A percentile compares a stretch with the other conserved stretches of the same genome.
phyloP scores from a whole-genome alignment of 2,329 filamentous ascomycete species.

The Penicillium janthinellum region DNA sequence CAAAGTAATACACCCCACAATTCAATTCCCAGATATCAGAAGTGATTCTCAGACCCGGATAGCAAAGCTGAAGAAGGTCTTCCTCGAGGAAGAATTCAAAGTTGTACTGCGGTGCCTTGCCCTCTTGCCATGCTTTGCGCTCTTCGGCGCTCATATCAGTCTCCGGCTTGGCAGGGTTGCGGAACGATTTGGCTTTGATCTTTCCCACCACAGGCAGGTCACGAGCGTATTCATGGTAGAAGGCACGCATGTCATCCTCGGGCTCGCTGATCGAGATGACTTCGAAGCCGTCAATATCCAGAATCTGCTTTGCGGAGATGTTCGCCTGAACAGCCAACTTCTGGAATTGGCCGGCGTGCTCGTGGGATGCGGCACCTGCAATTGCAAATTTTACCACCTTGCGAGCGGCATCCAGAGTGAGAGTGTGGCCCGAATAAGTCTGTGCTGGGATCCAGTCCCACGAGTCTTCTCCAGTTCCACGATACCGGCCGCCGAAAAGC shows the following conservation, averaged over 20 bases:
- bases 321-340: conserved; percentile 35
- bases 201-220: conserved; percentile 56
- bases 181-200: conserved; percentile 55
- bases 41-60: conserved; percentile 66
- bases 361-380: conserved; percentile 48
- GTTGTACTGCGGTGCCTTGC: conserved; percentile 27
- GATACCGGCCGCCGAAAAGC: conserved; percentile 63
- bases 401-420: conserved; percentile 51
- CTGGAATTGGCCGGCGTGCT: conserved; percentile 42
- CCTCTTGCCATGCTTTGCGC: conserved; percentile 26
- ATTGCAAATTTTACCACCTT: conserved; percentile 56
- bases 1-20: conserved; percentile 66
- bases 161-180: conserved; percentile 43
- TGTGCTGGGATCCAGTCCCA: background rate
- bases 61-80: conserved; percentile 57
- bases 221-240: conserved; percentile 50
- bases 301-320: conserved; percentile 47
- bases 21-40: conserved; percentile 59
- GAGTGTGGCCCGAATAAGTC: conserved; percentile 7
- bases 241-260: conserved; percentile 45
- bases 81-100: conserved; percentile 70
- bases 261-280: conserved; percentile 57
- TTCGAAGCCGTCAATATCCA: conserved; percentile 62
- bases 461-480: conserved; percentile 18
- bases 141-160: conserved; percentile 44